Evolutionary conservation across 768 basidiomycete species (phyloP), one percentile per base, ranked within the genome.

Genomic region (Mycena kentingensis): DNA sequence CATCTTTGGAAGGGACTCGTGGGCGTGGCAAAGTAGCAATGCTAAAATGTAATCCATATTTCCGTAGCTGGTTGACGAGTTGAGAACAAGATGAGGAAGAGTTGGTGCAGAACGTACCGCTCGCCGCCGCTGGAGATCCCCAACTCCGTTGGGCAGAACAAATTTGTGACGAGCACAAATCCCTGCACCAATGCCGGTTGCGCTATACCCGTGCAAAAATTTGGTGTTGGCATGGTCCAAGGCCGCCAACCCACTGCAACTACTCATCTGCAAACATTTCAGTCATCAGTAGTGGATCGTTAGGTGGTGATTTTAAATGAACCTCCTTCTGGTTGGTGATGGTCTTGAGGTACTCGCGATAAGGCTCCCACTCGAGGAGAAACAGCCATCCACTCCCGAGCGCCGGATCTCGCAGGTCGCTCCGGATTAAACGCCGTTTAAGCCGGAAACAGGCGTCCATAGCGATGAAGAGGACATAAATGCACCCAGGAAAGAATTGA

Each of bases 111-210:
- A 16, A 49, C 63, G 18, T 43, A 70, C 69, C 63, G 27, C 62
- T 71, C 71, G 12, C 69, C 70, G n/a, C 26, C 66, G 64, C 44
- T 72, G 71, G 2, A 72, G 41, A 54, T 69, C 67, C 25, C 67
- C 69, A 2, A 71, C 53, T 5, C 60, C 57, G 19, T 29, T 58
- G 4, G 63, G 61, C 3, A 59, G 55, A 29, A 63, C 61, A 49
- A 69, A 56, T 43, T 66, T 60, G 39, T 70, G 68, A n/a, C n/a
- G n/a, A n/a, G n/a, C n/a, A n/a, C n/a, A n/a, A n/a, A n/a, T n/a
- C n/a, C n/a, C n/a, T n/a, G n/a, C n/a, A n/a, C n/a, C n/a, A n/a
- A n/a, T n/a, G n/a, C n/a, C n/a, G n/a, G n/a, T n/a, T n/a, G n/a
- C n/a, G n/a, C n/a, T n/a, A n/a, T n/a, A n/a, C n/a, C n/a, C n/a